phyloP scores from a whole-genome alignment of 352 stramenopile species.

The Phytophthora capsici region DNA sequence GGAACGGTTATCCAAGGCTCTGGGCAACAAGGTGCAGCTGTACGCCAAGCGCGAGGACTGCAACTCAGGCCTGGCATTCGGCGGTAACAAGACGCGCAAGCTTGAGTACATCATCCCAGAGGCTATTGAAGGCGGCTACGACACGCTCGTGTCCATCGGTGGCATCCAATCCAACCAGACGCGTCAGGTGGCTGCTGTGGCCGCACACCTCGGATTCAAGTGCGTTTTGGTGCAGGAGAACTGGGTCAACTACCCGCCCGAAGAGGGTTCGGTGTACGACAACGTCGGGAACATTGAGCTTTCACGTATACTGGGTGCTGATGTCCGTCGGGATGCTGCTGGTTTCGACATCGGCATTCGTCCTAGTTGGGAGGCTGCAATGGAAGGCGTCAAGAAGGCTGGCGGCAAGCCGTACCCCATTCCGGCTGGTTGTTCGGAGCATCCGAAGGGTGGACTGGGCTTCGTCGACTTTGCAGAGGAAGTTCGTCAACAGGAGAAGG shows the following conservation, averaged over 20 bases:
- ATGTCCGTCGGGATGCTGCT: conserved; percentile 34
- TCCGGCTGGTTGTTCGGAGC: conserved; percentile 42
- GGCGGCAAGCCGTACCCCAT: conserved; percentile 46
- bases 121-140: conserved; percentile 42
- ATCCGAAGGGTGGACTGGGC: conserved; percentile 40
- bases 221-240: conserved; percentile 47
- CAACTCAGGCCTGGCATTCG: conserved; percentile 44
- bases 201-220: conserved; percentile 43
- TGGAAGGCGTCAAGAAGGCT: conserved; percentile 44
- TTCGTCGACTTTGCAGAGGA: conserved; percentile 47
- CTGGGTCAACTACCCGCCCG: conserved; percentile 43
- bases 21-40: conserved; percentile 45
- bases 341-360: conserved; percentile 48
- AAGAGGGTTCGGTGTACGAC: conserved; percentile 38
- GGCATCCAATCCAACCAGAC: conserved; percentile 49
- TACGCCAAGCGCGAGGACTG: conserved; percentile 48
- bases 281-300: conserved; percentile 47
- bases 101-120: conserved; percentile 49
- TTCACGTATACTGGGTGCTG: conserved; percentile 38
- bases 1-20: conserved; percentile 36
- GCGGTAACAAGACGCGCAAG: conserved; percentile 47
- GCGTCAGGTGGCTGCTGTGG: conserved; percentile 40
- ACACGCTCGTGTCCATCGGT: conserved; percentile 46
- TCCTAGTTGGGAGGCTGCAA: conserved; percentile 40
- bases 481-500: conserved; percentile 41